These are phyloP conservation scores for Corylus americana DNA, from an alignment of 306 rosid species.

Conservation along the genomic window DNA sequence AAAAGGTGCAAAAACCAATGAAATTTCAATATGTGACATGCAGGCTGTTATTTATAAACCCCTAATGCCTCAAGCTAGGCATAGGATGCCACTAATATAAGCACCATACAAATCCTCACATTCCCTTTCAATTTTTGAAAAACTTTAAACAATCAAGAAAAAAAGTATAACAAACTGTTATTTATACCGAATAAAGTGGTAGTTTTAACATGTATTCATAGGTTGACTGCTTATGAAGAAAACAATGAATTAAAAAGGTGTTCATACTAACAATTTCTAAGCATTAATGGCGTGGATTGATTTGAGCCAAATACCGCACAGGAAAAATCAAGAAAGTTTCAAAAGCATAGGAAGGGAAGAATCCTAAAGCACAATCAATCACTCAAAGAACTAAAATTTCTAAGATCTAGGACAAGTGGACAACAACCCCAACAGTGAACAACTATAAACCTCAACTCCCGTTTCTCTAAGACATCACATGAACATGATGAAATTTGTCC, in stretches of 20 bases:
- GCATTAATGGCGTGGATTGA: background rate
- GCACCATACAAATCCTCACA: background rate
- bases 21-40: background rate
- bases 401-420: background rate
- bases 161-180: too few species aligned
- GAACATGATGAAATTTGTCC: background rate
- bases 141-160: background rate
- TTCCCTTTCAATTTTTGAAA: background rate
- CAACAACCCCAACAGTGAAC: background rate
- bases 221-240: background rate
- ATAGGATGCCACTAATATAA: background rate
- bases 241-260: background rate
- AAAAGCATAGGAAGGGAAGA: background rate
- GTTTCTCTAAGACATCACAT: background rate
- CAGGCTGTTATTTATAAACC: too few species aligned
- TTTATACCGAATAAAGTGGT: background rate
- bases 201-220: background rate
- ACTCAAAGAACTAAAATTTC: background rate
- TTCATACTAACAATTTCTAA: background rate
- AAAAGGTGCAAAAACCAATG: background rate
- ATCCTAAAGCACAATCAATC: background rate
- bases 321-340: background rate
- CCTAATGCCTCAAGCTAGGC: background rate
- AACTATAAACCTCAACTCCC: background rate
- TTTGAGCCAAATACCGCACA: background rate